These are phyloP conservation scores for Cystobasidiopsis lactophilus DNA, from an alignment of 768 basidiomycete species.

Conservation along the genomic window DNA sequence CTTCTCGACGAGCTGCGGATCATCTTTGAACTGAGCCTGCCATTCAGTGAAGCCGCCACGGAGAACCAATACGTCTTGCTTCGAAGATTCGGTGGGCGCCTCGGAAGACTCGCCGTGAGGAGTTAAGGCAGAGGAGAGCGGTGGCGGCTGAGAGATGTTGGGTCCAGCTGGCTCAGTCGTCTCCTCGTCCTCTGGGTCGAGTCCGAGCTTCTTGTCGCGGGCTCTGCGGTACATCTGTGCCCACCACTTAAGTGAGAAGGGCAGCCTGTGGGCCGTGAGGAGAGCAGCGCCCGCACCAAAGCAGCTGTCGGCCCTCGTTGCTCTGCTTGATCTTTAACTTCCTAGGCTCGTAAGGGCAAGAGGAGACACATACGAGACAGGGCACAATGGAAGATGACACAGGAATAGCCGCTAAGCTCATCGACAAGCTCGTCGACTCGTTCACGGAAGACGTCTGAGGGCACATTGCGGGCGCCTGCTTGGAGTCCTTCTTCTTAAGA, in stretches of 20 bases:
- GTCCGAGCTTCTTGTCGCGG: too few relatives aligned
- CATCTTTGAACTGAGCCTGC: constrained; percentile 1
- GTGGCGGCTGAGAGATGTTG: not conserved
- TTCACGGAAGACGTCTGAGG: not conserved
- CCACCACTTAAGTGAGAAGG: not conserved
- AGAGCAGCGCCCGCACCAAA: not conserved
- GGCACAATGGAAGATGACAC: constrained; percentile 10
- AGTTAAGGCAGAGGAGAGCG: not conserved
- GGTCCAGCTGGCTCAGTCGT: not conserved
- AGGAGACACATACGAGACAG: constrained; percentile 6
- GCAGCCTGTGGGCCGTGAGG: not conserved
- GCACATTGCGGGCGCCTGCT: not conserved
- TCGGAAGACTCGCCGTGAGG: not conserved
- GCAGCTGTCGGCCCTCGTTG: constrained; percentile 8
- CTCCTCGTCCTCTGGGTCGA: not conserved
- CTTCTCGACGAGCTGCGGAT: constrained; percentile 8
- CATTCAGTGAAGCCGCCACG: constrained; percentile 9
- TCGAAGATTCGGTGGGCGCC: not conserved
- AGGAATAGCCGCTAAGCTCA: constrained; percentile 1
- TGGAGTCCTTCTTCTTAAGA: too few relatives aligned
- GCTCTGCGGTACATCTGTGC: too few relatives aligned
- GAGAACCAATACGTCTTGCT: constrained; percentile 9
- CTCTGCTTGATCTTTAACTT: too few relatives aligned
- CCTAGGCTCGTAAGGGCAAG: too few relatives aligned
- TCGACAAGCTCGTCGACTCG: constrained; percentile 1